Evolutionary conservation across 805 yeast species (phyloP), one percentile per base, ranked within the genome.

Genomic region (Pichia gijzeniarum): DNA sequence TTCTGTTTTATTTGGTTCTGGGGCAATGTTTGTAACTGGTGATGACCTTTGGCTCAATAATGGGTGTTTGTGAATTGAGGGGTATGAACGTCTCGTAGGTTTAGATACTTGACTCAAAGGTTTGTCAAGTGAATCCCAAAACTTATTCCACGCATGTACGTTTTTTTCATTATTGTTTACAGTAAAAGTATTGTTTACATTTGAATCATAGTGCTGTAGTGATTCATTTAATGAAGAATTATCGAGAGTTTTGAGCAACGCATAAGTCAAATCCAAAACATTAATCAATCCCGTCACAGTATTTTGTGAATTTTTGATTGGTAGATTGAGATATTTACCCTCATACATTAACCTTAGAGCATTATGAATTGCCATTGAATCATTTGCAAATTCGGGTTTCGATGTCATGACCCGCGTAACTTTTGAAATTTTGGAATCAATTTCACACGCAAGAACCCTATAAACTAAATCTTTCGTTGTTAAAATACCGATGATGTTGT

Each of bases 261-360:
- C 66, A 45, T 67, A 69, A 0, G 74, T 72, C 42, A 72, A 48
- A 42, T 71, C 73, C 19, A 72, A 52, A 3, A 72, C 75, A 48
- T 70, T 68, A 6, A 71, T 68, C 5, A 72, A 58, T 2, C 74
- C 76, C n/a, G 67, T 58, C 3, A 72, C 60, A 25, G 45, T 50
- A 4, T 59, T 56, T 1, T 47, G 19, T 6, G 55, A 53, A 48
- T 65, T 60, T 37, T 61, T 62, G 8, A 71, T 68, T 0, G 77
- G 77, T 40, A 72, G 52, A 45, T 70, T 72, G 41, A 72, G 49
- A 44, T 67, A 72, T 47, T 70, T 69, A 0, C 76, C 77, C 41
- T 68, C 71, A 48, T 67, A 72, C 77, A 72, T 72, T 45, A 70
- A 52, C 48, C 74, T 59, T 44, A 72, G 53, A 6, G 75, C 76